A percentile compares a stretch with the other conserved stretches of the same genome.
These are phyloP conservation scores for Pelargonium cotyledonis DNA, from an alignment of 441 rosid genomes.

Conservation along the genomic window DNA sequence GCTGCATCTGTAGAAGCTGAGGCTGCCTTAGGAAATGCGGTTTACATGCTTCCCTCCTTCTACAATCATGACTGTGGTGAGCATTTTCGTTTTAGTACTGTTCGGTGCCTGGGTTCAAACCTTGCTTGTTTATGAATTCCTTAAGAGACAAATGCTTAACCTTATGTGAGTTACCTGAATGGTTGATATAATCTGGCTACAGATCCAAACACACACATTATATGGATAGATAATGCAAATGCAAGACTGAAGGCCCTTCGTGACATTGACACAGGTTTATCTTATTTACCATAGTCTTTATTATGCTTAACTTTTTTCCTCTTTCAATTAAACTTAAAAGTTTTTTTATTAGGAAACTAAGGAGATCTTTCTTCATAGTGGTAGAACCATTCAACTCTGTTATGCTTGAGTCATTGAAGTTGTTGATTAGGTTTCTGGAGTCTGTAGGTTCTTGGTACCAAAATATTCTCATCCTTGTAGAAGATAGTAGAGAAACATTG, in stretches of 20 bases:
- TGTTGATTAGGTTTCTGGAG: too few relatives aligned
- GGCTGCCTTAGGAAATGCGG: slow-evolving; percentile 75
- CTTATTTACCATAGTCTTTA: background rate
- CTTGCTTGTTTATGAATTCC: slow-evolving; percentile 1
- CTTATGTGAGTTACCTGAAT: background rate
- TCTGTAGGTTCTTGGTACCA: too few relatives aligned
- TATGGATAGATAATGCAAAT: slow-evolving; percentile 63
- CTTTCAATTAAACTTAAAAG: background rate
- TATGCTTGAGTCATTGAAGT: background rate
- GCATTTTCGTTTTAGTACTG: background rate
- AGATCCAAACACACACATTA: slow-evolving; percentile 78
- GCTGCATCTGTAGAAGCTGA: slow-evolving; percentile 72
- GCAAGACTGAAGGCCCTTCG: slow-evolving; percentile 69
- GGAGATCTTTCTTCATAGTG: background rate
- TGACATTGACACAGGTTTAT: slow-evolving; percentile 69
- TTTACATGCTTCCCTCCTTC: slow-evolving; percentile 81
- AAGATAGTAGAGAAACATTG: background rate
- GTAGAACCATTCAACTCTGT: background rate
- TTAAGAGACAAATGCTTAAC: background rate
- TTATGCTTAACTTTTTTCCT: background rate
- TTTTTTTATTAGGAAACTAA: background rate
- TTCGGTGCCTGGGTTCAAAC: background rate
- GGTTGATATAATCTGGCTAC: slow-evolving; percentile 23
- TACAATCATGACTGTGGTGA: slow-evolving; percentile 80
- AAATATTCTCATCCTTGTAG: background rate